Evolutionary conservation across 2,329 filamentous ascomycete species (phyloP).

Genomic region (Claviceps digitariae): DNA sequence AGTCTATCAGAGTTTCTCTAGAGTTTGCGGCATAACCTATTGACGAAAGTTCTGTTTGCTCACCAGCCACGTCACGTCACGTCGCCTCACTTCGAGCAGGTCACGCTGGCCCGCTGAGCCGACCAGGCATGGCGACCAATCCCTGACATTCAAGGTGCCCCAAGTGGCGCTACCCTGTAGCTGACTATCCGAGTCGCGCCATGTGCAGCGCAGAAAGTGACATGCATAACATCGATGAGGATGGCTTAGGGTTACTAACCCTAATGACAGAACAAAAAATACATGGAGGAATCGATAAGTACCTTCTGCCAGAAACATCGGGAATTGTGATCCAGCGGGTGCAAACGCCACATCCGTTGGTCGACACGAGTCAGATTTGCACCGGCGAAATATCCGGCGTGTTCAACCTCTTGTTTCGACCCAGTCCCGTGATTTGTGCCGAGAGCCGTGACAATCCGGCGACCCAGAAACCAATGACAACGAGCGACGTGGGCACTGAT

Average conservation of each 20-base stretch:
- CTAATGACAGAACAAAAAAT: too few relatives aligned
- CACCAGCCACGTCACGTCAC: not conserved
- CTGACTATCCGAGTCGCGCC: not conserved
- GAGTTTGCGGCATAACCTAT: not conserved
- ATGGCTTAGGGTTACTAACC: too few relatives aligned
- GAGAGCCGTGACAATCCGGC: not conserved
- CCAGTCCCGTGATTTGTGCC: not conserved
- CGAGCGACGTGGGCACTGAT: too few relatives aligned
- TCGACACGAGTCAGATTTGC: too few relatives aligned
- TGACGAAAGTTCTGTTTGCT: too few relatives aligned
- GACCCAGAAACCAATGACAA: not conserved
- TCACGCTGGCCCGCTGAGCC: not conserved
- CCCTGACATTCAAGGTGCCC: not conserved
- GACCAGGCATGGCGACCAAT: not conserved
- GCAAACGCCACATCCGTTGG: too few relatives aligned
- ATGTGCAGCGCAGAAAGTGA: not conserved
- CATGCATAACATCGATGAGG: too few relatives aligned
- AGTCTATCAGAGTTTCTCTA: not conserved
- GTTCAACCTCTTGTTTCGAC: not conserved
- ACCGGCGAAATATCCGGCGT: too few relatives aligned
- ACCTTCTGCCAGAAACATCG: too few relatives aligned
- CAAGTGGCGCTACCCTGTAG: not conserved
- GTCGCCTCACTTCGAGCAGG: not conserved
- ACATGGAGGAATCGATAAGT: too few relatives aligned
- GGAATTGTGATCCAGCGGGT: too few relatives aligned